Percentiles rank a stretch among this genome's conserved stretches.
These are phyloP conservation scores for Boletus huronensis DNA, from an alignment of 768 basidiomycete genomes.

Conservation along the genomic window DNA sequence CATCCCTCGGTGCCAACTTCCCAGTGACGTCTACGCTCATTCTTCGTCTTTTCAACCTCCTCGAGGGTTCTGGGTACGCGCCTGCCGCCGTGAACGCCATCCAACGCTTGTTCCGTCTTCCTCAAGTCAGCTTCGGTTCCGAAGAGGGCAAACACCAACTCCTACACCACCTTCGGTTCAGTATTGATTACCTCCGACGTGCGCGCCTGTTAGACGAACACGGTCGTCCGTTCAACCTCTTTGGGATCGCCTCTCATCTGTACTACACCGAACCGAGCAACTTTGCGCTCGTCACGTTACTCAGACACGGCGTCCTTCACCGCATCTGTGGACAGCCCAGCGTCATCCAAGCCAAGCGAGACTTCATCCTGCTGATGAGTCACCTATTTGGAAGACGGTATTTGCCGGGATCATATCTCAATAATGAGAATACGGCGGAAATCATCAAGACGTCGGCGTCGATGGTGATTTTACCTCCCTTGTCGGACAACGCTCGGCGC, in stretches of 20 bases:
- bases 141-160: constrained; percentile 54
- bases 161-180: constrained; percentile 64
- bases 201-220: constrained; percentile 47
- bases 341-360: constrained; percentile 40
- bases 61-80: constrained; percentile 56
- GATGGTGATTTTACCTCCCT: constrained; percentile 50
- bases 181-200: constrained; percentile 66
- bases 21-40: constrained; percentile 64
- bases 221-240: constrained; percentile 58
- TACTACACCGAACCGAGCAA: constrained; percentile 71
- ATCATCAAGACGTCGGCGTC: constrained; percentile 50
- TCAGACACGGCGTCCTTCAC: constrained; percentile 59
- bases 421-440: constrained; percentile 32
- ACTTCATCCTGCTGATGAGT: constrained; percentile 55
- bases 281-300: constrained; percentile 56
- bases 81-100: constrained; percentile 48
- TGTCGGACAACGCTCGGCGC: constrained; percentile 38
- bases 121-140: constrained; percentile 56
- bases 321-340: constrained; percentile 45
- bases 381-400: constrained; percentile 64
- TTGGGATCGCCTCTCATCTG: constrained; percentile 50
- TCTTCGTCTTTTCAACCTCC: constrained; percentile 61
- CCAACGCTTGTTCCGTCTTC: constrained; percentile 50
- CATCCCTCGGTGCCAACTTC: constrained; percentile 59
- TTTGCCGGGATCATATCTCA: constrained; percentile 44